Evolutionary conservation across 2,329 filamentous ascomycete species (phyloP), one percentile per base, ranked within the genome.

Genomic region (Cadophora malorum): DNA sequence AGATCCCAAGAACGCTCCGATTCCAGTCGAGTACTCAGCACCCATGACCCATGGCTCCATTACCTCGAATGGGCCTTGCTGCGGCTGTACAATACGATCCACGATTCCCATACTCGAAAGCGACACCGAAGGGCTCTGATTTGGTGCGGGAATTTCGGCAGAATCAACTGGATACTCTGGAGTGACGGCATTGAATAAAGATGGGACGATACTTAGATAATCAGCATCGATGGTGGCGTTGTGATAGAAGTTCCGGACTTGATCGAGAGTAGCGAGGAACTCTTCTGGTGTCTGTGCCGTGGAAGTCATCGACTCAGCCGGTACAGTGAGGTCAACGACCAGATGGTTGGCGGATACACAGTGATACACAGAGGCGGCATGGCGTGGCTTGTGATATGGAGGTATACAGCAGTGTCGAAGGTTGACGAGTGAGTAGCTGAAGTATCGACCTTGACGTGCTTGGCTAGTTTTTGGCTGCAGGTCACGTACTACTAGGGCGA

Each of bases 301-400:
- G 21, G 56, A 8, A 16, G 21, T 6, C 12, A 14, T 28, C 21
- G 35, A 28, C 10, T 41, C 21, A 16, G 52, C 55, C 4, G 63
- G 63, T 4, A 68, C 55, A 10, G 52, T 45, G 23, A 68, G 56
- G 14, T 68, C 63, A 2, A 68, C 56, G 19, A 63, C 28, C 1
- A 68, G 35, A 23, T 41, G 16, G 9, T 33, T 63, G 12, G 33
- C 50, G 10, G 67, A 68, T 16, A 63, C 50, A 23, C 45, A 56
- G 25, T 68, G 67, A 31, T 66, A 66, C 1, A 67, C 66, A 7
- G 66, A 52, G 3, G 45, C 66, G n/a, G 66, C 60, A 41, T 67
- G 61, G 14, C 23, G 49, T 25, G 60, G 45, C 16, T 33, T 52
- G n/a, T 59, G 56, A 28, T 59, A 59, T 8, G 56, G 56, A 14